phyloP scores from a whole-genome alignment of 2,329 filamentous ascomycete genomes.

The Colletotrichum sidae region DNA sequence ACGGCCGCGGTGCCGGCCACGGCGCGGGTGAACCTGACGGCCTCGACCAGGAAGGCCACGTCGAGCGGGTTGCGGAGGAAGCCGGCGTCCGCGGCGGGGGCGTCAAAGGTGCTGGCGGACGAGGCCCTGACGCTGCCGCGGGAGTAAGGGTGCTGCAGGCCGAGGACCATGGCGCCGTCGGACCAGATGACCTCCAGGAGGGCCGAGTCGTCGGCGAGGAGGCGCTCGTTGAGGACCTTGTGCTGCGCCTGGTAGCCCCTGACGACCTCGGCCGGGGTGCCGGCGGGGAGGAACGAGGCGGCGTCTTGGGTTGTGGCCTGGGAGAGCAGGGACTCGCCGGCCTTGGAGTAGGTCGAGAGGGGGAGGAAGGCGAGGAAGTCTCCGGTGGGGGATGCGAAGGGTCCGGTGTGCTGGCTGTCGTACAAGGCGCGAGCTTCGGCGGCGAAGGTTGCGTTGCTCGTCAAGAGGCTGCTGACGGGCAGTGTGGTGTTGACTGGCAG shows the following conservation, averaged over 20 bases:
- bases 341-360: constrained; percentile 45
- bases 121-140: constrained; percentile 54
- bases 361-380: constrained; percentile 36
- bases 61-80: constrained; percentile 53
- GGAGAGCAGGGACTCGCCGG: constrained; percentile 40
- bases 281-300: constrained; percentile 46
- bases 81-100: constrained; percentile 53
- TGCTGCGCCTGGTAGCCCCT: constrained; percentile 53
- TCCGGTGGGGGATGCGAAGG: constrained; percentile 44
- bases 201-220: constrained; percentile 42
- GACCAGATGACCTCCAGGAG: constrained; percentile 49
- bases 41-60: constrained; percentile 44
- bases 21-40: constrained; percentile 49
- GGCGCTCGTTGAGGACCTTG: constrained; percentile 45
- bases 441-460: constrained; percentile 48
- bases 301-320: constrained; percentile 48
- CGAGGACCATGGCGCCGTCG: constrained; percentile 44
- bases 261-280: constrained; percentile 48
- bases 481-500: constrained; percentile 29
- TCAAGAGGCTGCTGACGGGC: constrained; percentile 39
- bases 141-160: constrained; percentile 52
- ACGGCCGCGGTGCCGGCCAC: constrained; percentile 39
- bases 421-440: constrained; percentile 47
- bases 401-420: constrained; percentile 44
- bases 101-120: constrained; percentile 46